A percentile compares a stretch with the other conserved stretches of the same genome.
phyloP scores from a whole-genome alignment of 2,329 filamentous ascomycete species.

The Curvularia hawaiiensis region DNA sequence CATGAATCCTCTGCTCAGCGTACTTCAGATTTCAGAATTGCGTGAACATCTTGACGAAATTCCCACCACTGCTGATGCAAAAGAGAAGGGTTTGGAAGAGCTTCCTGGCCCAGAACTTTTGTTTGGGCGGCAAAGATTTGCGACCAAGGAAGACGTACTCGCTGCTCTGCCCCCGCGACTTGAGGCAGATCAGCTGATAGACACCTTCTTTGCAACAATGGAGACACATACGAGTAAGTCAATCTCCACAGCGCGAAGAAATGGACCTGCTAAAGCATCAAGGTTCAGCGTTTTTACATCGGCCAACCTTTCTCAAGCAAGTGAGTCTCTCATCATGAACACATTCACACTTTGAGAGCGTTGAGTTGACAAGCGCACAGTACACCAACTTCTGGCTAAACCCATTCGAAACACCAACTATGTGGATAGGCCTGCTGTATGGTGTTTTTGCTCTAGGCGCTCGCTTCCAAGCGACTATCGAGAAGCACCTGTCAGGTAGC shows the following conservation, averaged over 20 bases:
- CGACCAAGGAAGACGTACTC: conserved; percentile 37
- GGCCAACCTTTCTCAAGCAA: conserved; percentile 36
- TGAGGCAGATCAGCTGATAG: conserved; percentile 35
- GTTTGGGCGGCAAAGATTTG: conserved; percentile 35
- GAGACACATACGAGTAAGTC: conserved; percentile 34
- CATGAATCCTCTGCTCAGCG: conserved; percentile 1
- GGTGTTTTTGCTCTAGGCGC: conserved; percentile 43
- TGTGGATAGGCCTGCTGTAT: conserved; percentile 55
- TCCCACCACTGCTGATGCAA: conserved; percentile 27
- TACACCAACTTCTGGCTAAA: conserved; percentile 53
- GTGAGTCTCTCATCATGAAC: conserved; percentile 10
- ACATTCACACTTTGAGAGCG: neutral
- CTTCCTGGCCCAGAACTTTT: conserved; percentile 36
- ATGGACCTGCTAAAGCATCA: conserved; percentile 11
- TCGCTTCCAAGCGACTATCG: conserved; percentile 31
- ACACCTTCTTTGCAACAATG: conserved; percentile 35
- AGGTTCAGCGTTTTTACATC: conserved; percentile 39
- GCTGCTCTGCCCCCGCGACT: conserved; percentile 32
- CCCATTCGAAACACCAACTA: conserved; percentile 44
- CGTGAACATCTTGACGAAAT: conserved; percentile 40
- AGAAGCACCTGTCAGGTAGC: conserved; percentile 6
- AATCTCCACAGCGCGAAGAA: neutral
- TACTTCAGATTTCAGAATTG: conserved; percentile 38
- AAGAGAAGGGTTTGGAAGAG: conserved; percentile 20
- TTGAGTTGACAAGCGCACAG: conserved; percentile 28